Evolutionary conservation across 805 yeast species (phyloP).

Genomic region (Wickerhamiella allomyrinae): DNA sequence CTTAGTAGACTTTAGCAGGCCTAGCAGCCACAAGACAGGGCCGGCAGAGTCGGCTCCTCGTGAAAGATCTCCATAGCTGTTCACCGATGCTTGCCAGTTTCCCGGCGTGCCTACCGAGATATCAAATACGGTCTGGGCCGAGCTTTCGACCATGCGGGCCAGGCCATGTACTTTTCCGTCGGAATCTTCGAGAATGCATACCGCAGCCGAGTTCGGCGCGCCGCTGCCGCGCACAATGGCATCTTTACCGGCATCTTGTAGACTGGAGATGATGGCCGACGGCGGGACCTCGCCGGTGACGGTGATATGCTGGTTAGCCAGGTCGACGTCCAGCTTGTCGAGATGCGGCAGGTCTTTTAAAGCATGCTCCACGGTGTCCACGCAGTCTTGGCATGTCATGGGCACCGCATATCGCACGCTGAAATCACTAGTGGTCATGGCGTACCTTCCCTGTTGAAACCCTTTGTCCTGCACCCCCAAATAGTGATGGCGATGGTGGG

Average conservation of each 20-base stretch:
- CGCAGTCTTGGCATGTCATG: conserved; percentile 64
- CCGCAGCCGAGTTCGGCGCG: conserved; percentile 75
- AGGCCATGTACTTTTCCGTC: conserved; percentile 65
- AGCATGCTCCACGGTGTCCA: conserved; percentile 41
- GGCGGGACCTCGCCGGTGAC: conserved; percentile 66
- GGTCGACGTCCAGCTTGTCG: conserved; percentile 38
- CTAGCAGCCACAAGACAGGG: conserved; percentile 20
- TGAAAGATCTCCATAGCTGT: conserved; percentile 63
- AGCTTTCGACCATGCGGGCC: conserved; percentile 63
- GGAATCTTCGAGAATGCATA: conserved; percentile 66
- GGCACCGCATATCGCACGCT: conserved; percentile 54
- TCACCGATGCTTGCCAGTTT: conserved; percentile 39
- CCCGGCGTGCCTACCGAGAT: conserved; percentile 45
- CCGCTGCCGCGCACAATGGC: conserved; percentile 92
- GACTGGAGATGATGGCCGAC: conserved; percentile 48
- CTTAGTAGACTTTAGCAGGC: neutral
- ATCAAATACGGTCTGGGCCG: conserved; percentile 48
- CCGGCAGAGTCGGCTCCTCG: conserved; percentile 27
- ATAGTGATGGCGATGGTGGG: too few relatives aligned
- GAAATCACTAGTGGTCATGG: too few relatives aligned
- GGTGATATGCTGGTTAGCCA: conserved; percentile 45
- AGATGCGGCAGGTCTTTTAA: conserved; percentile 35
- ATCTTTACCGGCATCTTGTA: conserved; percentile 67
- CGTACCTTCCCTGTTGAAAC: too few relatives aligned
- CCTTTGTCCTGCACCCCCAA: too few relatives aligned